Percentiles rank a stretch among this genome's conserved stretches.
These are phyloP conservation scores for Dioszegia hungarica DNA, from an alignment of 768 basidiomycete genomes.

Conservation along the genomic window DNA sequence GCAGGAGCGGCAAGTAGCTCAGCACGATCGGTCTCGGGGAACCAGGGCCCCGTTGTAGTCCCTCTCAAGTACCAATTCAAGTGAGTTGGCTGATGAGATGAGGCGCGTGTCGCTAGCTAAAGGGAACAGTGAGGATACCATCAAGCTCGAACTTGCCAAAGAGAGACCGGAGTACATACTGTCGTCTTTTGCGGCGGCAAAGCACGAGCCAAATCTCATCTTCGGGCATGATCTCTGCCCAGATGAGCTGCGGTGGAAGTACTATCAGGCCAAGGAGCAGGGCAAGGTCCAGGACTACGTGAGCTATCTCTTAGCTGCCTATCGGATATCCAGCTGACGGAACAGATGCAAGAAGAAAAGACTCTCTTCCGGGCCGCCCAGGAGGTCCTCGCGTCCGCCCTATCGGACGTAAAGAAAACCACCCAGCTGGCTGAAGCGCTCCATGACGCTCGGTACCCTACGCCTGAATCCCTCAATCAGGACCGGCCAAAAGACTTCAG, in stretches of 20 bases:
- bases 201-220: slow-evolving; percentile 65
- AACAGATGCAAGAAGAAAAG: slow-evolving; percentile 28
- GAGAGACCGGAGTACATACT: slow-evolving; percentile 78
- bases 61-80: slow-evolving; percentile 20
- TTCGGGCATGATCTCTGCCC: slow-evolving; percentile 65
- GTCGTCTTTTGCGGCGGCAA: slow-evolving; percentile 71
- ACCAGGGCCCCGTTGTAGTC: background rate
- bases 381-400: slow-evolving; percentile 20
- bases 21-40: too few relatives aligned
- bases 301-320: slow-evolving; percentile 37
- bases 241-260: slow-evolving; percentile 72
- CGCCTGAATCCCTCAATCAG: slow-evolving; percentile 5
- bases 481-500: slow-evolving; percentile 23
- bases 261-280: slow-evolving; percentile 56
- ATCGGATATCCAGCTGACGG: background rate
- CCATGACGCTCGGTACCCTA: slow-evolving; percentile 30
- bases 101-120: background rate
- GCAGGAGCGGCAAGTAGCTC: background rate
- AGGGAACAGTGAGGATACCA: slow-evolving; percentile 56
- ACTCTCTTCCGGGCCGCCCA: slow-evolving; percentile 18
- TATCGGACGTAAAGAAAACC: slow-evolving; percentile 21
- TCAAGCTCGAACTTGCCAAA: slow-evolving; percentile 62
- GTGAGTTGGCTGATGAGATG: slow-evolving; percentile 2
- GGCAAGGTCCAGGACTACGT: slow-evolving; percentile 68
- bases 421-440: slow-evolving; percentile 28